These are phyloP conservation scores for Coemansia sp. DNA, from an alignment of 192 early-diverging fungal species.

Conservation along the genomic window DNA sequence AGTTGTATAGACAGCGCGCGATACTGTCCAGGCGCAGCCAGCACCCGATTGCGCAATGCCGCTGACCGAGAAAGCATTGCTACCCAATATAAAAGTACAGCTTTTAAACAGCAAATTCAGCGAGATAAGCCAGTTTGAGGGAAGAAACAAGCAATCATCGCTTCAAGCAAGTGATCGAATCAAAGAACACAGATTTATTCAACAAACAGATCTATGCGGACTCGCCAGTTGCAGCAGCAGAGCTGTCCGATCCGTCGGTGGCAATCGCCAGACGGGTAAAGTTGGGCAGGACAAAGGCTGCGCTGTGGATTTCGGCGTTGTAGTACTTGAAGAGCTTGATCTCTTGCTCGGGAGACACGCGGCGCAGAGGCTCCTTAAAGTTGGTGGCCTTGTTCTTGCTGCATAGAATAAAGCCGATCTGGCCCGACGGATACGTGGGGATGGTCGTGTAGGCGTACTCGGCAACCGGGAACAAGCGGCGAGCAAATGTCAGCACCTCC, in stretches of 20 bases:
- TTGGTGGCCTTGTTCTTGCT: slow-evolving; percentile 76
- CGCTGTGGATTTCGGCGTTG: slow-evolving; percentile 88
- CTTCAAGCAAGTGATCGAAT: background rate
- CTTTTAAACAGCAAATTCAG: background rate
- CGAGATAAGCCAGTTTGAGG: background rate
- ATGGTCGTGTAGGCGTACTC: slow-evolving; percentile 94
- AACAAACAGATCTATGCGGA: background rate
- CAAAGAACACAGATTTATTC: background rate
- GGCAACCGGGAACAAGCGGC: slow-evolving; percentile 83
- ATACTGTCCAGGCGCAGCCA: background rate
- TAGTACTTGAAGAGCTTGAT: slow-evolving; percentile 86
- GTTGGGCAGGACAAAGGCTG: slow-evolving; percentile 89
- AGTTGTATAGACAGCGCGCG: background rate
- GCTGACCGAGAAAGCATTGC: slow-evolving; percentile 12
- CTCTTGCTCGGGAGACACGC: slow-evolving; percentile 77
- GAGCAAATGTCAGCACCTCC: slow-evolving; percentile 78
- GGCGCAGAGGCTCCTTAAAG: slow-evolving; percentile 76
- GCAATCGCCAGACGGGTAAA: slow-evolving; percentile 67
- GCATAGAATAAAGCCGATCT: slow-evolving; percentile 95
- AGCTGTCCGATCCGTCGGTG: background rate
- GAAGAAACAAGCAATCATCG: background rate
- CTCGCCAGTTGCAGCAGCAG: background rate
- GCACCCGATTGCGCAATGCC: background rate
- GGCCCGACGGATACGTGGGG: slow-evolving; percentile 97
- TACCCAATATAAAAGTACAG: background rate